Conservation (phyloP, 129 eudicot species). For the Lactuca saligna region DNA sequence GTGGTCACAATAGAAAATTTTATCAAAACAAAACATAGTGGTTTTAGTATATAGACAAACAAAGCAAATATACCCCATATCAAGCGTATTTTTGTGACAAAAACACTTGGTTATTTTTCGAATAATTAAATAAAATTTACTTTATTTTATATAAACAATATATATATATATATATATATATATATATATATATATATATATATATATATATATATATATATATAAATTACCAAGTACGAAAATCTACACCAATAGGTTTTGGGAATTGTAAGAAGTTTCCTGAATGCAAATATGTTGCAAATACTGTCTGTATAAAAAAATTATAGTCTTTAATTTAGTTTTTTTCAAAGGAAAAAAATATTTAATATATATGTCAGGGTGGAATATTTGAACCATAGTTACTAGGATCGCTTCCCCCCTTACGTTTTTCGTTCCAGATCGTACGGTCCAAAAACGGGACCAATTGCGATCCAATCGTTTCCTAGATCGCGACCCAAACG, state of each 20-base stretch:
- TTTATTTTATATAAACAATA: not conserved
- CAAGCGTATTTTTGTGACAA: constrained; percentile 91
- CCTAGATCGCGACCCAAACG: too few relatives aligned
- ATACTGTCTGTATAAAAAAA: constrained; percentile 66
- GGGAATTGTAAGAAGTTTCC: constrained; percentile 87
- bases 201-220: not conserved
- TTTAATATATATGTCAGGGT: not conserved
- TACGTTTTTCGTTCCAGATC: too few relatives aligned
- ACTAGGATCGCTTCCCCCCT: too few relatives aligned
- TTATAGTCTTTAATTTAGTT: not conserved
- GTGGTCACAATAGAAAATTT: too few relatives aligned
- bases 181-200: too few relatives aligned
- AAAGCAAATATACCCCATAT: constrained; percentile 95
- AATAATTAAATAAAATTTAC: not conserved
- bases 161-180: too few relatives aligned
- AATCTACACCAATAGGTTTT: constrained; percentile 92
- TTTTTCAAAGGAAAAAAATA: not conserved
- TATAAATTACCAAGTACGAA: constrained; percentile 91
- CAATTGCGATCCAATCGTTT: too few relatives aligned
- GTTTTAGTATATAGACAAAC: constrained; percentile 56
- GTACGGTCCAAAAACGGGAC: too few relatives aligned
- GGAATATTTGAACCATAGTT: too few relatives aligned
- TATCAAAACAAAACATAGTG: too few relatives aligned
- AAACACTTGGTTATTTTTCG: constrained; percentile 63
- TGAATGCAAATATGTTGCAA: constrained; percentile 89